Conservation (phyloP, 139 green algal genomes). For the Zygnema cylindricum region DNA sequence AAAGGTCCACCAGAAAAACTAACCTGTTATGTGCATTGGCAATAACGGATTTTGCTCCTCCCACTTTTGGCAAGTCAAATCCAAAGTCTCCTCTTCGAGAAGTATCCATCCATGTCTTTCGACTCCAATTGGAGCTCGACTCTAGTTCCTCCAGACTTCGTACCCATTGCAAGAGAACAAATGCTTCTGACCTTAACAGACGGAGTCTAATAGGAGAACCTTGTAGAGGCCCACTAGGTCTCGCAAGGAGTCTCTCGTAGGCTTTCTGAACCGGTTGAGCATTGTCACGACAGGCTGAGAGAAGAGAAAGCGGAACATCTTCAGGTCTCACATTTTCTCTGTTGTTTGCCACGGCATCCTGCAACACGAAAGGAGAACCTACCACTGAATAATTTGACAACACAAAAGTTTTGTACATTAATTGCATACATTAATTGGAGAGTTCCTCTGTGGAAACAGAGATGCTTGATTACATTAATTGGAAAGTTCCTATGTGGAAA, state of each 20-base stretch:
- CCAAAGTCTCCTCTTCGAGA: not conserved
- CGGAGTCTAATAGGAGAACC: not conserved
- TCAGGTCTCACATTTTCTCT: not conserved
- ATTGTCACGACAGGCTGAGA: not conserved
- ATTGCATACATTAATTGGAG: too few species aligned
- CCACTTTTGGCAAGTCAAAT: not conserved
- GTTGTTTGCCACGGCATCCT: not conserved
- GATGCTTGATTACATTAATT: too few species aligned
- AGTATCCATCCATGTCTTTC: not conserved
- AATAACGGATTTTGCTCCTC: not conserved
- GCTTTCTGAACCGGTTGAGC: not conserved
- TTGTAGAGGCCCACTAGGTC: not conserved
- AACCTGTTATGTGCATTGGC: not conserved
- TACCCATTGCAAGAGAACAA: not conserved
- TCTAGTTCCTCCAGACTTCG: not conserved
- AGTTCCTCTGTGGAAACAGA: too few species aligned
- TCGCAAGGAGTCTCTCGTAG: not conserved
- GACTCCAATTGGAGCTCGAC: not conserved
- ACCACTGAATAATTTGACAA: too few species aligned
- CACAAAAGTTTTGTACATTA: too few species aligned
- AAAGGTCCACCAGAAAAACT: not conserved
- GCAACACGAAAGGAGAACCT: too few species aligned
- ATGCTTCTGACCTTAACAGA: not conserved
- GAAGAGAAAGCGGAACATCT: not conserved
- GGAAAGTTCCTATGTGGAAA: too few species aligned